These are phyloP conservation scores for Dimocarpus longan DNA, from an alignment of 345 rosid genomes.

Conservation along the genomic window DNA sequence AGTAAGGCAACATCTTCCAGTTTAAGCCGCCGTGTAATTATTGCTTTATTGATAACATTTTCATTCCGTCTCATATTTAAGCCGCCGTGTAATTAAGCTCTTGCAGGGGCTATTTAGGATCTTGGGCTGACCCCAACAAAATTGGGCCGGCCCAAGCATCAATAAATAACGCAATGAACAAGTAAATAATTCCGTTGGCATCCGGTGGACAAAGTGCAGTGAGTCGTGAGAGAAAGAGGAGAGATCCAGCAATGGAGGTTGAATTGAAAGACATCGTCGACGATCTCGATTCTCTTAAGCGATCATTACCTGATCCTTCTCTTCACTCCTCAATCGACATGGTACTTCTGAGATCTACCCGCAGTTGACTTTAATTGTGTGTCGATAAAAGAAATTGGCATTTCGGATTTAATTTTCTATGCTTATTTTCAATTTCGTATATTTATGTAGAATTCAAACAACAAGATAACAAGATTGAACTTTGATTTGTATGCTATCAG, in stretches of 20 bases:
- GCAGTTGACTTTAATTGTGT: neutral
- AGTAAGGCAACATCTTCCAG: no score
- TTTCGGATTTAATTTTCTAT: neutral
- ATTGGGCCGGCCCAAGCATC: neutral
- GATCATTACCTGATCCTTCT: slow-evolving; percentile 57
- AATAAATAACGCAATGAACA: no score
- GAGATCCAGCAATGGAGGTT: slow-evolving; percentile 51
- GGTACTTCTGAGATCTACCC: slow-evolving; percentile 36
- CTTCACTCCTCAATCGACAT: slow-evolving; percentile 51
- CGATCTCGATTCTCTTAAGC: slow-evolving; percentile 63
- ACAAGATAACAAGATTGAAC: neutral
- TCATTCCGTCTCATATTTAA: no score
- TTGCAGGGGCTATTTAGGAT: no score
- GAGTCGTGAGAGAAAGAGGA: neutral
- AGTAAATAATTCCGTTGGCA: neutral
- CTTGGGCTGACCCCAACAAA: neutral
- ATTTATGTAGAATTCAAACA: neutral
- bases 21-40: no score
- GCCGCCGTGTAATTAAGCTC: no score
- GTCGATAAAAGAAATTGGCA: neutral
- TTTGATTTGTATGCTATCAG: neutral
- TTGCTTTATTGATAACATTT: no score
- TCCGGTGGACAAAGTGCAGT: neutral
- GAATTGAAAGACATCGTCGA: slow-evolving; percentile 64
- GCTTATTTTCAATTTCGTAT: neutral